phyloP scores from a whole-genome alignment of 1,284 basidiomycete species.

The Fistulinella staudtii region DNA sequence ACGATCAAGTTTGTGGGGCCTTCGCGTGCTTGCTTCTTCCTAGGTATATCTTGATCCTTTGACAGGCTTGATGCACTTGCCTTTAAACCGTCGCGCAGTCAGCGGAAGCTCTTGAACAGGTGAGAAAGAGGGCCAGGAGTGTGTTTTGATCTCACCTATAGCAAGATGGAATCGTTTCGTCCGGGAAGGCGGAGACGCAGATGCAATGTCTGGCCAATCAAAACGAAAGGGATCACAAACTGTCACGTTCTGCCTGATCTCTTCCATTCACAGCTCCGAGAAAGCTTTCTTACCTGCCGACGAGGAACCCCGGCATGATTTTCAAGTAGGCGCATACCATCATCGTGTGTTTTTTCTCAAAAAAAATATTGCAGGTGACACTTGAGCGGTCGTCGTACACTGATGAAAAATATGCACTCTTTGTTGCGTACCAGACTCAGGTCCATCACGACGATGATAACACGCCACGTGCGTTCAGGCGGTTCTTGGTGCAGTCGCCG shows the following conservation, averaged over 20 bases:
- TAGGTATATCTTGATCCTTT: background rate
- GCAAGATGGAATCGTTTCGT: slow-evolving; percentile 75
- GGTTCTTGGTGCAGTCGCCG: slow-evolving; percentile 81
- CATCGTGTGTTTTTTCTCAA: background rate
- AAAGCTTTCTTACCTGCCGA: slow-evolving; percentile 27
- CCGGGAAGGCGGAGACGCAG: slow-evolving; percentile 43
- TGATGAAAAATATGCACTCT: slow-evolving; percentile 78
- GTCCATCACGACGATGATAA: slow-evolving; percentile 72
- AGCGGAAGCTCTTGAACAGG: slow-evolving; percentile 74
- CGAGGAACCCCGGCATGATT: slow-evolving; percentile 36
- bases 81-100: slow-evolving; percentile 78
- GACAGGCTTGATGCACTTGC: slow-evolving; percentile 63
- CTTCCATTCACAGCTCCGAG: slow-evolving; percentile 43
- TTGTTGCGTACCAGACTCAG: slow-evolving; percentile 67
- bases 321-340: slow-evolving; percentile 44
- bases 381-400: slow-evolving; percentile 75
- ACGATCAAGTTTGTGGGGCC: slow-evolving; percentile 67
- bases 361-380: slow-evolving; percentile 47
- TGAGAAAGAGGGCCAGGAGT: slow-evolving; percentile 25
- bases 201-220: slow-evolving; percentile 28
- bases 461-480: slow-evolving; percentile 51
- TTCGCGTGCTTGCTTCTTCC: slow-evolving; percentile 4
- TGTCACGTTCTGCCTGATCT: slow-evolving; percentile 36
- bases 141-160: slow-evolving; percentile 14
- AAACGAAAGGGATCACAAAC: slow-evolving; percentile 17